Conservation (phyloP, 495 filamentous ascomycete genomes). For the Penicillium atrosanguineum region DNA sequence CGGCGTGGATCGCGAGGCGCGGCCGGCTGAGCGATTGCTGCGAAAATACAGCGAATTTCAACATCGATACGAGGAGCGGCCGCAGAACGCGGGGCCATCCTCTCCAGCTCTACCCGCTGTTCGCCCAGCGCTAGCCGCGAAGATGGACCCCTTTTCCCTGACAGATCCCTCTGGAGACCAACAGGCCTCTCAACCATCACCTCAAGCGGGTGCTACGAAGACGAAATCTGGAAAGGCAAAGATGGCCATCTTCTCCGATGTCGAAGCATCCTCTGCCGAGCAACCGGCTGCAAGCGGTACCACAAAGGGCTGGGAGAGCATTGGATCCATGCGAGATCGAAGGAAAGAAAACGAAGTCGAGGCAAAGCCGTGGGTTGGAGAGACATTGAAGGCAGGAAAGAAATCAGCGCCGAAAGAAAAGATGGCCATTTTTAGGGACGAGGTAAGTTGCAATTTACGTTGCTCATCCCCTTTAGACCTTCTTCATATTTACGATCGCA, state of each 20-base stretch:
- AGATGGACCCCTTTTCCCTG: constrained; percentile 73
- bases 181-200: constrained; percentile 55
- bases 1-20: constrained; percentile 83
- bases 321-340: constrained; percentile 78
- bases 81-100: constrained; percentile 63
- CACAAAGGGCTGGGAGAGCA: constrained; percentile 85
- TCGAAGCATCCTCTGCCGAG: constrained; percentile 38
- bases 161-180: constrained; percentile 53
- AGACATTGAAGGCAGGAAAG: constrained; percentile 83
- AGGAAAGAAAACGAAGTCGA: constrained; percentile 93
- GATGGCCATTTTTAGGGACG: constrained; percentile 90
- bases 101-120: constrained; percentile 84
- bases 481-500: constrained; percentile 86
- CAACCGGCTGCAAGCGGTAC: constrained; percentile 44
- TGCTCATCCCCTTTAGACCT: constrained; percentile 35
- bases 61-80: constrained; percentile 63
- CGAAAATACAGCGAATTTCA: constrained; percentile 92
- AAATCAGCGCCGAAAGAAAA: constrained; percentile 73
- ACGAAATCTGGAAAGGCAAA: constrained; percentile 69
- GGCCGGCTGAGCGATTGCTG: constrained; percentile 73
- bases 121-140: constrained; percentile 81
- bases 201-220: constrained; percentile 50
- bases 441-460: constrained; percentile 64
- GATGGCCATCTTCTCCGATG: constrained; percentile 88
- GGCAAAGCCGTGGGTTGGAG: constrained; percentile 86